These are phyloP conservation scores for Sordariomycetes sp. DNA, from an alignment of 2,329 filamentous ascomycete genomes.

Conservation along the genomic window DNA sequence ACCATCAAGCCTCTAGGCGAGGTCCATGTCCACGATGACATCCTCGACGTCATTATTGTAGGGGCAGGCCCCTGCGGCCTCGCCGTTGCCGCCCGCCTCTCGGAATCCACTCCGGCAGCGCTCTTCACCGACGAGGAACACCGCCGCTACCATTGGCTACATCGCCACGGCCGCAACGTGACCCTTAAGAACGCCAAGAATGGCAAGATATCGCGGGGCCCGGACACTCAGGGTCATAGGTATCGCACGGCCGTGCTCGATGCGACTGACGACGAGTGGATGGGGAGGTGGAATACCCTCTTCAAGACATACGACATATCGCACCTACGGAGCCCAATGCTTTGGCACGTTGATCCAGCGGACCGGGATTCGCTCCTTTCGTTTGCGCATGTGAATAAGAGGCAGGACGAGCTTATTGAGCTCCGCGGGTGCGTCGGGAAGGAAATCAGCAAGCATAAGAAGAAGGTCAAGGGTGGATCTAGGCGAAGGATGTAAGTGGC, in stretches of 20 bases:
- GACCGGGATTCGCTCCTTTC: slow-evolving; percentile 65
- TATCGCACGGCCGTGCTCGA: slow-evolving; percentile 55
- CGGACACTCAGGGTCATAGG: slow-evolving; percentile 10
- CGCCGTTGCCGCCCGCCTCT: slow-evolving; percentile 60
- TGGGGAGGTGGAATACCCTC: slow-evolving; percentile 58
- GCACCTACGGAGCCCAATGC: slow-evolving; percentile 68
- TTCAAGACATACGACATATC: slow-evolving; percentile 61
- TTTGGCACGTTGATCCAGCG: slow-evolving; percentile 69
- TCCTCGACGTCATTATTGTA: slow-evolving; percentile 60
- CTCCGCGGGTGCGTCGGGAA: slow-evolving; percentile 67
- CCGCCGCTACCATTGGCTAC: slow-evolving; percentile 69
- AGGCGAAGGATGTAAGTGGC: slow-evolving; percentile 24
- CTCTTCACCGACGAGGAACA: slow-evolving; percentile 80
- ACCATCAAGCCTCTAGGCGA: not conserved
- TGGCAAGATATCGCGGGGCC: slow-evolving; percentile 16
- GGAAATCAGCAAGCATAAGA: slow-evolving; percentile 69
- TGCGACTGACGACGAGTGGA: slow-evolving; percentile 51
- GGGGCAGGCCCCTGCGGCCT: slow-evolving; percentile 69
- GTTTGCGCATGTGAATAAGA: slow-evolving; percentile 50
- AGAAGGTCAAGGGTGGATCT: slow-evolving; percentile 45
- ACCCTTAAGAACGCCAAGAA: slow-evolving; percentile 37
- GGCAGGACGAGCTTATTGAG: slow-evolving; percentile 56
- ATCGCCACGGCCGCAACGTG: slow-evolving; percentile 50
- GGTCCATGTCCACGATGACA: slow-evolving; percentile 10
- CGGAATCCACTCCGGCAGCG: slow-evolving; percentile 63